Evolutionary conservation across 176 grass and related monocot species (phyloP).

Genomic region (Oryza glumipatula): DNA sequence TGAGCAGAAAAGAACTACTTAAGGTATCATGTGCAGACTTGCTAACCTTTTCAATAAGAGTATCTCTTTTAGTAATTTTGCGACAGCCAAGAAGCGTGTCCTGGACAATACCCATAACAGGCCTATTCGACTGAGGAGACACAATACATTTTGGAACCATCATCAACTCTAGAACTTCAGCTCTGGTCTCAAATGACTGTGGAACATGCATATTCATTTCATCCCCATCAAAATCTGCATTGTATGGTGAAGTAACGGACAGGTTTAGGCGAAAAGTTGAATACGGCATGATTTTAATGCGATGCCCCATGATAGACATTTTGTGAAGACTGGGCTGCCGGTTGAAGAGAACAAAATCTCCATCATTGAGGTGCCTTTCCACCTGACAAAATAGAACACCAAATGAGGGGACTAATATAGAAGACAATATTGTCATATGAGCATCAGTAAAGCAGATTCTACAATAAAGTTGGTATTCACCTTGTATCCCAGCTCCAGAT

Average conservation of each 20-base stretch:
- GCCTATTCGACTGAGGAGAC: slow-evolving; percentile 89
- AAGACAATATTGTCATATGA: background rate
- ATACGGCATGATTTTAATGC: slow-evolving; percentile 98
- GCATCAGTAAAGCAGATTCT: background rate
- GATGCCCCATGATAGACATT: slow-evolving; percentile 99
- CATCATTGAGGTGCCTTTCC: slow-evolving; percentile 90
- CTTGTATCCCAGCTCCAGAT: slow-evolving; percentile 97
- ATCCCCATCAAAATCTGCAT: slow-evolving; percentile 99
- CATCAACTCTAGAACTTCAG: slow-evolving; percentile 97
- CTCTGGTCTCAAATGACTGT: slow-evolving; percentile 95
- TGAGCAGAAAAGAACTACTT: slow-evolving; percentile 16
- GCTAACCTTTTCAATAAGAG: slow-evolving; percentile 92
- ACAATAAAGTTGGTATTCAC: slow-evolving; percentile 33
- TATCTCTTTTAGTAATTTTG: slow-evolving; percentile 96
- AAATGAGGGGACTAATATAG: slow-evolving; percentile 14
- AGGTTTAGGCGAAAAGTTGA: slow-evolving; percentile 94
- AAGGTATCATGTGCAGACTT: background rate
- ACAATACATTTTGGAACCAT: slow-evolving; percentile 99
- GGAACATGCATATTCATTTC: slow-evolving; percentile 99
- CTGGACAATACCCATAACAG: slow-evolving; percentile 99
- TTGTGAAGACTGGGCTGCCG: slow-evolving; percentile 97
- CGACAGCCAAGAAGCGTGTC: slow-evolving; percentile 88
- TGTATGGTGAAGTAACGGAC: slow-evolving; percentile 96
- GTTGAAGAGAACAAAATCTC: slow-evolving; percentile 96
- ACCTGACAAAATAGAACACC: slow-evolving; percentile 57